A percentile compares a stretch with the other conserved stretches of the same genome.
Evolutionary conservation across 192 early-diverging fungal species (phyloP).

Genomic region (Backusella mclennaniae): DNA sequence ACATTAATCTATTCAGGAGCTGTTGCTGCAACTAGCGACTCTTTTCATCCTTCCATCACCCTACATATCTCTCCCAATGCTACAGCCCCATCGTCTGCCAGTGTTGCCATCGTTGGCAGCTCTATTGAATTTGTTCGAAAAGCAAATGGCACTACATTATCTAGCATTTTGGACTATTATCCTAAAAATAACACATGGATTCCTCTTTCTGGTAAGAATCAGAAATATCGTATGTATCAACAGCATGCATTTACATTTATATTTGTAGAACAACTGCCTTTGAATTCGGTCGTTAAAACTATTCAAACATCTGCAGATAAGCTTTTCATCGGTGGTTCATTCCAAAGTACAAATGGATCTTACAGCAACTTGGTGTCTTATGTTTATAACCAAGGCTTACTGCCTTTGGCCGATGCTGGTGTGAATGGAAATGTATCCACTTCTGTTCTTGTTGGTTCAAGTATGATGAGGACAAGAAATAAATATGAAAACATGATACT

Average conservation of each 20-base stretch:
- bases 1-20: constrained; percentile 26
- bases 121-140: constrained; percentile 29
- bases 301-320: constrained; percentile 35
- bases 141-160: not conserved
- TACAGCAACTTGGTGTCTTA: constrained; percentile 60
- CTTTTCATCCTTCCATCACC: constrained; percentile 24
- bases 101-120: constrained; percentile 18
- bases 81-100: constrained; percentile 15
- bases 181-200: constrained; percentile 9
- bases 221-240: not conserved
- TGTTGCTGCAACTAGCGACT: constrained; percentile 18
- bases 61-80: constrained; percentile 17
- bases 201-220: constrained; percentile 5
- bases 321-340: constrained; percentile 56
- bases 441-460: not conserved
- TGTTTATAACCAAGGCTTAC: constrained; percentile 23
- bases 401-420: constrained; percentile 1
- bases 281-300: constrained; percentile 47
- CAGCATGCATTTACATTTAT: not conserved
- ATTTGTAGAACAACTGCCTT: constrained; percentile 40
- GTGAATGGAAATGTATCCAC: constrained; percentile 30
- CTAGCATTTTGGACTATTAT: constrained; percentile 27
- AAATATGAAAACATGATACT: not conserved
- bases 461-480: not conserved
- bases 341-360: constrained; percentile 30